Evolutionary conservation across 768 basidiomycete species (phyloP), one percentile per base, ranked within the genome.

Genomic region (Termitomyces sp.): DNA sequence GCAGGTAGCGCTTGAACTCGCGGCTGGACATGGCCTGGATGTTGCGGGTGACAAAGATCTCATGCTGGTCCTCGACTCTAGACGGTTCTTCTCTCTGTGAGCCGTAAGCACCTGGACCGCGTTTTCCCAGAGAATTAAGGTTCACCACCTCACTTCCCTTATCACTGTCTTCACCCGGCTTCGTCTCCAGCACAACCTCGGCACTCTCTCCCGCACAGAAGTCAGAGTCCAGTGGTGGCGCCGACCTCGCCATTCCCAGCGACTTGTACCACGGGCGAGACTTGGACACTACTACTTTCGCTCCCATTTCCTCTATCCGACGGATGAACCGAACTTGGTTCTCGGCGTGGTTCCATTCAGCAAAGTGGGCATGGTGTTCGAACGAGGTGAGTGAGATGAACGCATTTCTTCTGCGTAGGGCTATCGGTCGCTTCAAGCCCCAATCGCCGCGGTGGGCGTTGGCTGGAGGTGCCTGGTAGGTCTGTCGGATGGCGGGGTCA

Each of bases 361-460:
- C 86, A 68, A 86, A 91, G 62, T 89, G 78, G 55, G 88, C 82
- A 53, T 74, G 81, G 31, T 86, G 82, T 66, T 94, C 91, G 67
- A 88, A 82, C 1, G 82, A 73, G 50, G 77, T 74, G 28, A 93
- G 77, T 19, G 85, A 82, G 57, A 94, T 82, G 63, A 78, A 82
- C 11, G 83, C 81, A 59, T 82, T 77, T 46, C 80, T 79, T 33
- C 83, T 80, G 53, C 86, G 81, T 46, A 87, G 72, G 2, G 88
- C 75, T 23, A 94, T 80, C 23, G 90, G 87, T 0, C 91, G 86
- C 70, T 95, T 95, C 59, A 94, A 74, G 23, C 92, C 92, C 81
- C 84, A 95, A 73, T 92, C 81, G 53, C 90, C 89, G 28, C 91
- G 82, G 62, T 86, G 77, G 12, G 85, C 83, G 66, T 89, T 78